phyloP scores from a whole-genome alignment of 495 filamentous ascomycete genomes.

The Lasiosphaeria miniovina region DNA sequence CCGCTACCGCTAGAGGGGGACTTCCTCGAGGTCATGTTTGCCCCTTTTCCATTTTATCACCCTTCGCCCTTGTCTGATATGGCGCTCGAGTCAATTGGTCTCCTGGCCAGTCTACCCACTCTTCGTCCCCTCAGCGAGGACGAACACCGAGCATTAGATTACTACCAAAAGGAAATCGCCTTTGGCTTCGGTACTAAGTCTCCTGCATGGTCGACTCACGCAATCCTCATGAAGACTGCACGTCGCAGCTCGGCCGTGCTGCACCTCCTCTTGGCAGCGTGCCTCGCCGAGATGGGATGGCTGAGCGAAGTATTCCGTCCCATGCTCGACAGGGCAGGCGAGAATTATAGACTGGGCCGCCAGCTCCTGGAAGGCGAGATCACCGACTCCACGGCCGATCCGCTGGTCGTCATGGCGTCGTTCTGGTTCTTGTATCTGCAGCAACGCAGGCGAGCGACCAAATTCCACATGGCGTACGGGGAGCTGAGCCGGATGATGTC shows the following conservation, averaged over 20 bases:
- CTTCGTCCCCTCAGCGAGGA: slow-evolving; percentile 4
- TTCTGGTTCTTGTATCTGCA: slow-evolving; percentile 26
- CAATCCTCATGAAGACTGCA: slow-evolving; percentile 14
- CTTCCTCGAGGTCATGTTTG: neutral
- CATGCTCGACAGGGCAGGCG: slow-evolving; percentile 10
- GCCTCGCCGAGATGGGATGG: slow-evolving; percentile 15
- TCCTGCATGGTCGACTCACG: slow-evolving; percentile 23
- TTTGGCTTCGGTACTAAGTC: slow-evolving; percentile 26
- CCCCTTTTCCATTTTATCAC: neutral
- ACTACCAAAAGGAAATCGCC: slow-evolving; percentile 9
- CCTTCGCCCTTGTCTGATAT: slow-evolving; percentile 13
- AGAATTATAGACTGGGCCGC: slow-evolving; percentile 14
- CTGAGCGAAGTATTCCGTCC: neutral
- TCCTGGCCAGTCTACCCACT: slow-evolving; percentile 15
- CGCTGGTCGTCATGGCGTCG: slow-evolving; percentile 16
- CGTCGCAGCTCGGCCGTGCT: slow-evolving; percentile 8
- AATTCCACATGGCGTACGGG: slow-evolving; percentile 1
- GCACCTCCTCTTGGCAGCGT: slow-evolving; percentile 22
- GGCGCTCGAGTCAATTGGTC: slow-evolving; percentile 3
- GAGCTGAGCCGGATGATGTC: slow-evolving; percentile 18
- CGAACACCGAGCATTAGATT: slow-evolving; percentile 16
- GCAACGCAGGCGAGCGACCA: slow-evolving; percentile 9
- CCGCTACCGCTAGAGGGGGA: neutral
- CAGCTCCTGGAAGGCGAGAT: slow-evolving; percentile 4
- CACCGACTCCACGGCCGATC: slow-evolving; percentile 4